Conservation (phyloP, 257 asterid species). For the Penstemon davidsonii region DNA sequence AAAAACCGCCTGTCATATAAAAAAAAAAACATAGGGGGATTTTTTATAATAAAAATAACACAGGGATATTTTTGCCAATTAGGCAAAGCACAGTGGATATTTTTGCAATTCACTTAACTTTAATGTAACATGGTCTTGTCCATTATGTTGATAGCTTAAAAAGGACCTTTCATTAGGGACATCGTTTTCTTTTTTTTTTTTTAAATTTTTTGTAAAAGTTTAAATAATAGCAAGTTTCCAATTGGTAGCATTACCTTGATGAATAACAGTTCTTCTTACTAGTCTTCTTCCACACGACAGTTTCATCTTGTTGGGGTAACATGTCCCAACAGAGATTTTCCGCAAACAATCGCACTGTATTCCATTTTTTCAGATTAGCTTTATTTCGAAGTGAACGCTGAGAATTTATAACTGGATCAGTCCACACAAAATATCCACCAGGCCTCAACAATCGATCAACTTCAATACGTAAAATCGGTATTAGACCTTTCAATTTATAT, state of each 20-base stretch:
- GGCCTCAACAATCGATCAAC: slow-evolving; percentile 92
- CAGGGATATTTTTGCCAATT: too few relatives aligned
- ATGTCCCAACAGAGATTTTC: slow-evolving; percentile 87
- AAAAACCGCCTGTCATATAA: too few relatives aligned
- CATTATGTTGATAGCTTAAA: background rate
- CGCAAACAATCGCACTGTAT: slow-evolving; percentile 58
- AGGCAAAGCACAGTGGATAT: too few relatives aligned
- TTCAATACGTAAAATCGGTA: too few relatives aligned
- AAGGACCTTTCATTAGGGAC: slow-evolving; percentile 12
- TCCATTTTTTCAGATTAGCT: slow-evolving; percentile 80
- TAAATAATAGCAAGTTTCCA: background rate
- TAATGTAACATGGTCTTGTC: background rate
- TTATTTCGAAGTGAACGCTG: slow-evolving; percentile 72
- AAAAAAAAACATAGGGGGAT: too few relatives aligned
- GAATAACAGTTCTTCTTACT: slow-evolving; percentile 71
- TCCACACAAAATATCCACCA: slow-evolving; percentile 99
- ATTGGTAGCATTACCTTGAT: slow-evolving; percentile 51
- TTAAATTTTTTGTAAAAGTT: background rate
- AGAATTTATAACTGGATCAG: slow-evolving; percentile 77
- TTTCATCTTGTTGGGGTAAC: slow-evolving; percentile 90
- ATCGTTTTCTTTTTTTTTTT: too few relatives aligned
- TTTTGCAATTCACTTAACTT: too few relatives aligned
- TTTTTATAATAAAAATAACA: too few relatives aligned
- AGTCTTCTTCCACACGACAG: slow-evolving; percentile 96
- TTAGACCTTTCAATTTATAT: too few relatives aligned